Base-by-base conservation (phyloP, 2,329 filamentous ascomycete genomes). In the Fusarium tanahbumbuense region DNA sequence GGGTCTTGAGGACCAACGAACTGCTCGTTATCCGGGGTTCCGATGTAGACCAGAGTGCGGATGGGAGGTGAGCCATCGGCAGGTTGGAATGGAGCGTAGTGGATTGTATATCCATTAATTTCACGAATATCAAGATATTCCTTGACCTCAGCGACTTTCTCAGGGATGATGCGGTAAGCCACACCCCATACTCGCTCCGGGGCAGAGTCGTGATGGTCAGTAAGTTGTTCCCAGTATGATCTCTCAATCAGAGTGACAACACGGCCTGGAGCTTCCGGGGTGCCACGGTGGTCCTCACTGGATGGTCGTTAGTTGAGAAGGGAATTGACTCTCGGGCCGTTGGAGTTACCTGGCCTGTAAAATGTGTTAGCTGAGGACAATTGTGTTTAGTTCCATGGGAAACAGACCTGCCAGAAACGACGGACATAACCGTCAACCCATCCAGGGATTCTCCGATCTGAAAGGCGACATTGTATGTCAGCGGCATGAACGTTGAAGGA, bases 41-140 rank as follows among this genome's bases (percentile, higher is more conserved):
- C 96, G 76, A 99, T 98, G 80, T 99, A 99, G 3, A 97, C 93
- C 68, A 98, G 87, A 63, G 87, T 85, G 56, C 78, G 80, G 74
- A 89, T 86, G 22, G 80, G 72, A 6, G 76, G 59, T 16, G 78
- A 76, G 27, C 76, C 76, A 68, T 83, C 79, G 44, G 80, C 77
- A n/a, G 80, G 75, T 74, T 94, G 85, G 79, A 98, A 98, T 0
- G 92, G 89, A 28, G 94, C 93, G 80, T 94, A 93, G 81, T 98
- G 94, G 72, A 97, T 97, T 56, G 91, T 93, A 81, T 99, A 99
- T 27, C 96, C 96, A 82, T 98, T 97, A 77, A 98, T 97, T 81
- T 99, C 96, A 47, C 96, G 91, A 71, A 98, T 95, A 80, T 98
- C 94, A 49, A 99, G 92, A 79, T 98, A 98, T 62, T 90, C 87